A percentile compares a stretch with the other conserved stretches of the same genome.
Conservation (phyloP, 2,329 filamentous ascomycete genomes). For the Pseudogymnoascus sp. region DNA sequence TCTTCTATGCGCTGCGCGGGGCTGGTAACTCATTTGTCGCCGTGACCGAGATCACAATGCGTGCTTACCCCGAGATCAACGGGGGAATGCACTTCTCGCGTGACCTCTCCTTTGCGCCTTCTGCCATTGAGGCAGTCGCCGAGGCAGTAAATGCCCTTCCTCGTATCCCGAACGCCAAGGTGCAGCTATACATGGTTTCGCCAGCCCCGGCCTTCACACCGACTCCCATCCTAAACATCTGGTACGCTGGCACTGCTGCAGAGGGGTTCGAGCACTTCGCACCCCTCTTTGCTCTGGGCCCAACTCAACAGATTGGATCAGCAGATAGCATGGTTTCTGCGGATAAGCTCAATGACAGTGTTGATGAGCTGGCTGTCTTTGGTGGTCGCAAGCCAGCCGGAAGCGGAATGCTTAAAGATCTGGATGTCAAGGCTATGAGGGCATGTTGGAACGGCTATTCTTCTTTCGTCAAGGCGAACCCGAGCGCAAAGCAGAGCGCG, state of each 20-base stretch:
- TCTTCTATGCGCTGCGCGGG: constrained; percentile 21
- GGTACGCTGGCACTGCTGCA: not conserved
- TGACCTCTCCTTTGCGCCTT: not conserved
- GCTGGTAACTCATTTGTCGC: constrained; percentile 20
- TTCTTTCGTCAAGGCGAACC: not conserved
- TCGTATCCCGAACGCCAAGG: not conserved
- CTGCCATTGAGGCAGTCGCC: not conserved
- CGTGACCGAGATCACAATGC: constrained; percentile 12
- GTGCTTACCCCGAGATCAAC: constrained; percentile 4
- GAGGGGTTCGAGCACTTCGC: not conserved
- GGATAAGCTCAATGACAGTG: not conserved
- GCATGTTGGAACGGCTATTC: not conserved
- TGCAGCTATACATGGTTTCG: not conserved
- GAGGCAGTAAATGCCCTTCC: not conserved
- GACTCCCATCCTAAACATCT: not conserved
- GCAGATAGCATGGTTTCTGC: not conserved
- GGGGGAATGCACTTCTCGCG: not conserved
- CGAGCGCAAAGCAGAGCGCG: not conserved
- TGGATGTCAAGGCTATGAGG: not conserved
- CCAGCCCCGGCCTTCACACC: not conserved
- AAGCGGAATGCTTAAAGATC: not conserved
- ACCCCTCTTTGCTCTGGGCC: not conserved
- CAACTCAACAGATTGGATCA: not conserved
- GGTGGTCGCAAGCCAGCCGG: not conserved
- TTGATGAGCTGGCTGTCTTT: not conserved